Evolutionary conservation across 768 basidiomycete species (phyloP).

Genomic region (Phallus indusiatus): DNA sequence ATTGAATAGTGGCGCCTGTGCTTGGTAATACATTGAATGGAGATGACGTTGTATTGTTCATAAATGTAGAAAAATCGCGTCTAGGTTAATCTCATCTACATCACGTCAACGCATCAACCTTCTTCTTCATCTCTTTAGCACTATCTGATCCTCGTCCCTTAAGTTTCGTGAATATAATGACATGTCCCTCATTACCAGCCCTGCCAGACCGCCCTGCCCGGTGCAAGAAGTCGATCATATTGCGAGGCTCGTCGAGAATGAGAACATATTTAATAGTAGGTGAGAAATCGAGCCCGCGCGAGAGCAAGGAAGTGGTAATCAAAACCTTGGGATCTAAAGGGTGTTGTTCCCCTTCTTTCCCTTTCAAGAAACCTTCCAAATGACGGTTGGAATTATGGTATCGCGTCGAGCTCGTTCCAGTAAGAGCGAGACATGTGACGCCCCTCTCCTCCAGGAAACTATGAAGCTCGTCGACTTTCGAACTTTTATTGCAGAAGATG

Average conservation of each 20-base stretch:
- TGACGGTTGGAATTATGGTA: conserved; percentile 65
- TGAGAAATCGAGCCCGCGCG: conserved; percentile 82
- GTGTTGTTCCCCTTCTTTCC: conserved; percentile 4
- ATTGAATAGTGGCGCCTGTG: too few species aligned
- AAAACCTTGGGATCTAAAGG: conserved; percentile 48
- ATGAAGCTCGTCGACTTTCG: conserved; percentile 55
- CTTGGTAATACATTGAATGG: too few species aligned
- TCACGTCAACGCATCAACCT: conserved; percentile 32
- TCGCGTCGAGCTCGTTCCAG: conserved; percentile 49
- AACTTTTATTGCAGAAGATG: conserved; percentile 75
- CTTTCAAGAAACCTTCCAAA: conserved; percentile 62
- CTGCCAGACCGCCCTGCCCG: conserved; percentile 79
- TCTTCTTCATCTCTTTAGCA: conserved; percentile 41
- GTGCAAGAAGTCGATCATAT: conserved; percentile 88
- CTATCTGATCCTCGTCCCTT: conserved; percentile 52
- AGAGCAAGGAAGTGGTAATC: conserved; percentile 84
- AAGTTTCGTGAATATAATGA: conserved; percentile 67
- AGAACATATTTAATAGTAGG: conserved; percentile 74
- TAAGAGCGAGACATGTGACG: conserved; percentile 56
- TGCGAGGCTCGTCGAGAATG: conserved; percentile 79
- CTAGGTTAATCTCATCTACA: neutral
- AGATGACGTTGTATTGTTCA: too few species aligned
- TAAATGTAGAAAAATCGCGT: too few species aligned
- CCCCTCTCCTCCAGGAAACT: conserved; percentile 49
- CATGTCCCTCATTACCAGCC: conserved; percentile 60